Base-by-base conservation (phyloP, 2,329 filamentous ascomycete species). In the Fusarium graminum region DNA sequence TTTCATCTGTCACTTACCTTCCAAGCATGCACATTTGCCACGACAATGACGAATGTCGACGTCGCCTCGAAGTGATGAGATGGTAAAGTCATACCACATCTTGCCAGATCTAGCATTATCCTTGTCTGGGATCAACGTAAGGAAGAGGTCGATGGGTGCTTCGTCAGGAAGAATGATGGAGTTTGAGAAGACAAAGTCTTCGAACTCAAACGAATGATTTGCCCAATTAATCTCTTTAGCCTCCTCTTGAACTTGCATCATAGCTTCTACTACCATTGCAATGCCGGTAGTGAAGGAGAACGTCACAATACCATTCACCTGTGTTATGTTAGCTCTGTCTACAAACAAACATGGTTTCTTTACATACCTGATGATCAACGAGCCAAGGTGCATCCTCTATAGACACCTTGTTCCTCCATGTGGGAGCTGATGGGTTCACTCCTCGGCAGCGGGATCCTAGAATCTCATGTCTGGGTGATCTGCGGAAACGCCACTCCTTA, bases 161-260 rank as follows among this genome's bases (percentile, higher is more conserved):
- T 70, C 68, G 8, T 70, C 68, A 16, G 68, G 68, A 47, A 70
- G 68, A 43, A 70, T 70, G n/a, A 70, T 70, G 1, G 68, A 70
- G 44, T 70, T 70, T 6, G 68, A 70, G 45, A 70, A 70, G 51
- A 70, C 53, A 53, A 70, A 70, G 29, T 70, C 68, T 52, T 71
- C 52, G 17, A 70, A 56, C 36, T 70, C 65, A 14, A 70, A 67
- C 10, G 63, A 67, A 54, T 50, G 57, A 7, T 49, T 62, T 25
- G 53, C 10, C 68, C 68, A 70, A 26, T 69, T 47, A 52, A 63
- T n/a, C 42, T 67, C 62, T n/a, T 62, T 69, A 16, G 4, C 49
- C 53, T 71, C 68, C 39, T 70, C 68, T 22, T 70, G 50, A 9
- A 71, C 39, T n/a, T 70, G 68, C 68, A 71, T 70, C 59, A 70